Evolutionary conservation across 2,329 filamentous ascomycete species (phyloP), one percentile per base, ranked within the genome.

Genomic region (Taxawa tesnikishii): DNA sequence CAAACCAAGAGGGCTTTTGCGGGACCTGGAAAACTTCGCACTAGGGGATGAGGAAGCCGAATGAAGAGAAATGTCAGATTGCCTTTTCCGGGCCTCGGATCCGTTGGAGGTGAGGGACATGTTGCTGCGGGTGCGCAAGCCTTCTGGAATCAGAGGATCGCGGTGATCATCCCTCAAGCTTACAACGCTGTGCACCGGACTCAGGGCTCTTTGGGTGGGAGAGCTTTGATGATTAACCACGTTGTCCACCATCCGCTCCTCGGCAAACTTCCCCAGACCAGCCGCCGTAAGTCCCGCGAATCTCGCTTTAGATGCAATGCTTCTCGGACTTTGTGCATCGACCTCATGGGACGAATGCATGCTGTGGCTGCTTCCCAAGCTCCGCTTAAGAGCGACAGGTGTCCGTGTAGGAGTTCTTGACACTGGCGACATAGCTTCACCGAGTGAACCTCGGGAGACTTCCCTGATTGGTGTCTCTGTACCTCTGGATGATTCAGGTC

Each of bases 101-200:
- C 5, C 8, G 59, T 39, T 76, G 69, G 45, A 66, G 76, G 32
- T 14, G 26, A 33, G 12, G 17, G 37, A 27, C 21, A 32, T 21
- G 26, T 48, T 45, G 31, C 48, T 54, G 12, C 38, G 40, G n/a
- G 49, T 48, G 16, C 50, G 47, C 12, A 54, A 38, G 3, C 45
- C 50, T 16, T 43, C 39, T 6, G 53, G 52, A 2, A 54, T 41
- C 8, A 56, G 43, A 11, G 50, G 46, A 21, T 51, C 48, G 14
- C 19, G 32, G 12, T 31, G 35, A 15, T 74, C 74, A 28, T 75
- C 73, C 46, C 85, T 48, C 47, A 85, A 88, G 40, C 87, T 90
- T 8, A 84, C 88, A 11, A 94, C 83, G 46, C 87, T 94, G 44
- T 90, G 87, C 38, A 93, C 87, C 1, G 88, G 88, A 50, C 87